phyloP scores from a whole-genome alignment of 1,139 yeast species.

The Saccharomycopsis hybrid region DNA sequence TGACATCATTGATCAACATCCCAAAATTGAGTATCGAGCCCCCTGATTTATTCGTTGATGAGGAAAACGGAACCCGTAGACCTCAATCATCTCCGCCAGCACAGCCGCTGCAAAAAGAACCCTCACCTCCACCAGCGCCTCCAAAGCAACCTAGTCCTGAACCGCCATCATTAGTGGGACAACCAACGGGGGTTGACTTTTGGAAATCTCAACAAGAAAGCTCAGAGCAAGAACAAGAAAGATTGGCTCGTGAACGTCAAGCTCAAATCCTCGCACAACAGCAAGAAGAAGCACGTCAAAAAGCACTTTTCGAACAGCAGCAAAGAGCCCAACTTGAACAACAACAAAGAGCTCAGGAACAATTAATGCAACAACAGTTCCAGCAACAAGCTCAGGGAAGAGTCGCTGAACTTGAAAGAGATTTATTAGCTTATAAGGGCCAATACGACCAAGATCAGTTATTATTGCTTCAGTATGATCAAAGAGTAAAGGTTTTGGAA shows the following conservation, averaged over 20 bases:
- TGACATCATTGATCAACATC: conserved; percentile 77
- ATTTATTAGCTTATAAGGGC: conserved; percentile 64
- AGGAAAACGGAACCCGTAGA: conserved; percentile 27
- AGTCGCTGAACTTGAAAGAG: conserved; percentile 78
- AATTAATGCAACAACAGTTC: conserved; percentile 58
- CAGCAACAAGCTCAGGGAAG: conserved; percentile 76
- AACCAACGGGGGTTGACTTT: conserved; percentile 35
- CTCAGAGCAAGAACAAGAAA: conserved; percentile 41
- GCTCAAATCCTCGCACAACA: conserved; percentile 41
- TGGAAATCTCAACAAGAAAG: conserved; percentile 41
- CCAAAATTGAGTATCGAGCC: conserved; percentile 77
- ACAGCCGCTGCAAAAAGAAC: conserved; percentile 26
- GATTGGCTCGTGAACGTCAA: conserved; percentile 43
- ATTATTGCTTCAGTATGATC: conserved; percentile 81
- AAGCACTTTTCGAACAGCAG: conserved; percentile 63
- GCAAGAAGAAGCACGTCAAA: conserved; percentile 54
- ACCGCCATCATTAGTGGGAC: conserved; percentile 23
- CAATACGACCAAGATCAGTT: conserved; percentile 86
- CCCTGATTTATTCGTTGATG: conserved; percentile 52
- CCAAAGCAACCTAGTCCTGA: conserved; percentile 38
- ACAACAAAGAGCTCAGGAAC: conserved; percentile 74
- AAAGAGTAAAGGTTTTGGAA: conserved; percentile 78
- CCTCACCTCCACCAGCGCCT: conserved; percentile 32
- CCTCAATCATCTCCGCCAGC: conserved; percentile 31
- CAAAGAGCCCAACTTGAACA: conserved; percentile 61